Percentiles rank a stretch among this genome's conserved stretches.
Evolutionary conservation across 495 filamentous ascomycete species (phyloP).

Genomic region (Platismatia glauca): DNA sequence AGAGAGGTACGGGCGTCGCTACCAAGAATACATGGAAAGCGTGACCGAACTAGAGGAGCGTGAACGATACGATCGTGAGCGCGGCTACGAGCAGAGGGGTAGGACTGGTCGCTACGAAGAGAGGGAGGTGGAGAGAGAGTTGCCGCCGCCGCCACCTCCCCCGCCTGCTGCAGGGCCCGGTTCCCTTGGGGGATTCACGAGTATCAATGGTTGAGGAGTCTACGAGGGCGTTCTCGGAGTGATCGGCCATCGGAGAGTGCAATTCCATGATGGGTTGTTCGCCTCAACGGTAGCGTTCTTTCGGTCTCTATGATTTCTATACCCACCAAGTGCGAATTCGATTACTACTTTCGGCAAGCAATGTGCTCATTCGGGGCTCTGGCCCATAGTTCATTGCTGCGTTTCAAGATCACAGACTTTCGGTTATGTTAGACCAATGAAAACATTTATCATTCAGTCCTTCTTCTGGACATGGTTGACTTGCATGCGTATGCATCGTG

Average conservation of each 20-base stretch:
- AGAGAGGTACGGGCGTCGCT: constrained; percentile 34
- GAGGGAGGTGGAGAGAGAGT: constrained; percentile 19
- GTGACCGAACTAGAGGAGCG: constrained; percentile 20
- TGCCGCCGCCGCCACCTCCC: constrained; percentile 12
- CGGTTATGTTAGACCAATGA: not conserved
- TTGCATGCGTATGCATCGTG: not conserved
- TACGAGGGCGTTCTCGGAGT: not conserved
- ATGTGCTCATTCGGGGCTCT: not conserved
- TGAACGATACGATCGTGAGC: constrained; percentile 18
- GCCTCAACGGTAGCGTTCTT: not conserved
- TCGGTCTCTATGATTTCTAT: not conserved
- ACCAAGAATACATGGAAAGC: constrained; percentile 12
- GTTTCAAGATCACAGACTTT: not conserved
- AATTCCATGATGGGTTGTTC: not conserved
- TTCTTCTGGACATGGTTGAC: too few species aligned
- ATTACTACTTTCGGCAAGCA: not conserved
- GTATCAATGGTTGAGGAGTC: constrained; percentile 30
- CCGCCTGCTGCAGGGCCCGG: constrained; percentile 11
- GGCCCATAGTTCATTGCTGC: not conserved
- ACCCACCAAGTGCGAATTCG: not conserved
- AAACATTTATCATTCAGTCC: not conserved
- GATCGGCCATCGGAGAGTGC: not conserved
- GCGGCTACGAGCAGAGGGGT: constrained; percentile 19
- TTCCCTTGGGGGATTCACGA: constrained; percentile 29
- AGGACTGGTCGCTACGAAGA: constrained; percentile 16